Base-by-base conservation (phyloP, 2,329 filamentous ascomycete species). In the Spiromastix sp. region DNA sequence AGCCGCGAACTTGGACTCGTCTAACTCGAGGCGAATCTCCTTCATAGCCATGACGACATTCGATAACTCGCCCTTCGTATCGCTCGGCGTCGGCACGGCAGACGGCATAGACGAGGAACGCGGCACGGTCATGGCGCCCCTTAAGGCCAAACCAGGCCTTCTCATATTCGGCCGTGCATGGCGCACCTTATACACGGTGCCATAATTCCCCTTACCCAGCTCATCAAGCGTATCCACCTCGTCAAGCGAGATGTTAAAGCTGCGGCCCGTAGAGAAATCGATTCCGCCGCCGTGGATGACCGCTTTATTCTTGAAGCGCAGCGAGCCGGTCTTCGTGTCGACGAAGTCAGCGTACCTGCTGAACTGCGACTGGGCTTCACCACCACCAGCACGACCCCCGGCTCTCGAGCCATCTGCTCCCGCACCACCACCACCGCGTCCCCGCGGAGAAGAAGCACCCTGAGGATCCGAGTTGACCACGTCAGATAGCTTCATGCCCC, bases 1-100 rank as follows among this genome's bases (percentile, higher is more conserved):
- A 24, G 89, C 87, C 5, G 85, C 81, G 55, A 98, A 94, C 59
- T 98, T 98, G 43, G 85, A 81, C 57, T 98, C 91, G 52, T 98
- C 91, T 35, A 98, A 70, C 59, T 98, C 91, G 7, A 98, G 68
- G 13, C 91, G 77, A 49, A 98, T 93, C 61, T 98, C 91, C 59
- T 98, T 98, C 91, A 98, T 98, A 10, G 91, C 91, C 91, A 98
- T 96, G 40, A 94, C 70, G 32, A 83, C 74, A 12, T 89, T 86
- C 6, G 47, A 42, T 13, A 40, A 38, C 11, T 48, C 43, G 18
- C 42, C 43, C 15, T 60, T 53, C 9, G 42, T 42, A 10, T 41
- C 30, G 11, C 44, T 41, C 8, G 54, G 48, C 29, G 50, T 47
- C 17, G 44, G 48, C 28, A 53, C 53, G 9, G 52, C 44, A 18